phyloP scores from a whole-genome alignment of 78 protist genomes.

The Polysphondylium violaceum region DNA sequence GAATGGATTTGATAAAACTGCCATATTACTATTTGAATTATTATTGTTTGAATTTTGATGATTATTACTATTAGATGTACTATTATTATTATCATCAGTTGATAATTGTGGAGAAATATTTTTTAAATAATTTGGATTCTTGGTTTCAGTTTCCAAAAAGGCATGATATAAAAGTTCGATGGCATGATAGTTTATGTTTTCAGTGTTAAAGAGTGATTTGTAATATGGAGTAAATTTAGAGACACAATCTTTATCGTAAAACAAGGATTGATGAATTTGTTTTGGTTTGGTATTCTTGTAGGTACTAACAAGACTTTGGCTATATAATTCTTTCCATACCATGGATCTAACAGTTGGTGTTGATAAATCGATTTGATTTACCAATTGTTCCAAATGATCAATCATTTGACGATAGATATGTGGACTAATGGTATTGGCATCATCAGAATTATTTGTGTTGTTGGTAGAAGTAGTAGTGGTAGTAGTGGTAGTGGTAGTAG shows the following conservation, averaged over 20 bases:
- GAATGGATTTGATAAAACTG: conserved; percentile 17
- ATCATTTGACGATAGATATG: background rate
- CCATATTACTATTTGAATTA: background rate
- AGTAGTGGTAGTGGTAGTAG: background rate
- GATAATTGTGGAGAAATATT: conserved; percentile 12
- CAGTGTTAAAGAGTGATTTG: conserved; percentile 1
- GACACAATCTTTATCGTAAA: background rate
- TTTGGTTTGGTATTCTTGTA: background rate
- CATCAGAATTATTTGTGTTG: background rate
- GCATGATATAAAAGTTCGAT: conserved; percentile 7
- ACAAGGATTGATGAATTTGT: background rate
- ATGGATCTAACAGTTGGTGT: conserved; percentile 26
- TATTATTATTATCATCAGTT: background rate
- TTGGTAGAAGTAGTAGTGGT: background rate
- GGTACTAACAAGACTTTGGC: background rate
- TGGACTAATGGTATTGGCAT: background rate
- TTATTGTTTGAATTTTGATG: too few species aligned
- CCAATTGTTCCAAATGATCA: conserved; percentile 1
- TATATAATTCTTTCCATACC: conserved; percentile 21
- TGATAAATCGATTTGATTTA: conserved; percentile 23
- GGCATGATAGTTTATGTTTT: conserved; percentile 2
- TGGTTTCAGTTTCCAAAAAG: background rate
- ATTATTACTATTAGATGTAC: background rate
- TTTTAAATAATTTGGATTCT: conserved; percentile 24
- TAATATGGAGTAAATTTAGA: conserved; percentile 7